Evolutionary conservation across 345 rosid genomes (phyloP), one percentile per base, ranked within the genome.

Genomic region (Citrus mangshanensis): DNA sequence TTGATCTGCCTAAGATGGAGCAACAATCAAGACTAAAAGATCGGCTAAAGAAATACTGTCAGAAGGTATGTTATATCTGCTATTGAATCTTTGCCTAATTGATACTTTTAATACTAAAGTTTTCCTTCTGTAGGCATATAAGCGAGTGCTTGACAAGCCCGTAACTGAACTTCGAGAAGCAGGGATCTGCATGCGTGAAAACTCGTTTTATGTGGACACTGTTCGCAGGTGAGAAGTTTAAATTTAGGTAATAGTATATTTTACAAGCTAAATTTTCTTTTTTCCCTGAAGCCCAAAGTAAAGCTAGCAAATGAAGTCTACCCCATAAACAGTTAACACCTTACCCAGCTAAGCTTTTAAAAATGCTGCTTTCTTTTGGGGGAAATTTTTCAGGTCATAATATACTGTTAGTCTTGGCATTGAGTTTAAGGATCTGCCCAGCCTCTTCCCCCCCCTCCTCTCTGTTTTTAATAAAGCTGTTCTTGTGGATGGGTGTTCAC

Each of bases 121-220:
- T 63, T 84, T 78, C 76, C 34, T 71, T 78, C 64, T 70, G 30
- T 58, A 95, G 98, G 98, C 97, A 84, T 91, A 93, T 86, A 89
- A 85, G 86, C 83, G 96, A 66, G 98, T 88, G 21, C 86, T 93
- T 54, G 95, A 93, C 86, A 95, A 92, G 81, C 98, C 99, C 56
- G 90, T 89, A 69, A 89, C 93, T 83, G 99, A 93, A 89, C 82
- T 95, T 86, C 93, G 95, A 82, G 99, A 95, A 82, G 99, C 99
- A 79, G 99, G 97, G 81, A 92, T 95, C 75, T 95, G 99, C 91
- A 95, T 95, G 99, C 90, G 98, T 54, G 99, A 95, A 86, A 95
- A 95, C 78, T 84, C 99, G 46, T 93, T 95, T 81, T 95, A 93
- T 79, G 92, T 91, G 70, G 99, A 95, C 79, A 95, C 99, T 75